phyloP scores from a whole-genome alignment of 768 basidiomycete species.

The Clitopilus hobsonii region DNA sequence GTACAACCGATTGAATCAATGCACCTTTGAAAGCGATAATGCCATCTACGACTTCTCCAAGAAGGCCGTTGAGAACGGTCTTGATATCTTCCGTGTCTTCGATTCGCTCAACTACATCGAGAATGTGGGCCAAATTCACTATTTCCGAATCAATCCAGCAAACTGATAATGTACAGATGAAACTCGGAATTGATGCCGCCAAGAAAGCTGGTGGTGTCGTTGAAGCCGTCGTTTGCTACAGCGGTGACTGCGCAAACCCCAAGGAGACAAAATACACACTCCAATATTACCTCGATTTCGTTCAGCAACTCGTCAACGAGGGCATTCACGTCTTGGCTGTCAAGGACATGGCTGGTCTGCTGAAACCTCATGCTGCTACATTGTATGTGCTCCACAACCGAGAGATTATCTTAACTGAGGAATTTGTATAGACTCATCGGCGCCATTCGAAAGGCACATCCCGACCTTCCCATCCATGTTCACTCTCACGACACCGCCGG shows the following conservation, averaged over 20 bases:
- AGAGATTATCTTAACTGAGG: background rate
- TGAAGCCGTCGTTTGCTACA: constrained; percentile 98
- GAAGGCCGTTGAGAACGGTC: constrained; percentile 98
- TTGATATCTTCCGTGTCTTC: constrained; percentile 99
- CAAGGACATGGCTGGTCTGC: constrained; percentile 97
- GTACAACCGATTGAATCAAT: too few species aligned
- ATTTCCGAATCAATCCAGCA: background rate
- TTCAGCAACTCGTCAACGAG: constrained; percentile 87
- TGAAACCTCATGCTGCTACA: constrained; percentile 92
- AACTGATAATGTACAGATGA: constrained; percentile 56
- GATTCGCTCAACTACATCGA: constrained; percentile 99
- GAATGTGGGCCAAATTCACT: constrained; percentile 62
- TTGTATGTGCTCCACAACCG: constrained; percentile 46
- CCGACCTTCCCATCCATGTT: constrained; percentile 97
- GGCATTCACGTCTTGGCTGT: constrained; percentile 97
- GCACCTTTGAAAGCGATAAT: constrained; percentile 72
- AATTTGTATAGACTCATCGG: constrained; percentile 69
- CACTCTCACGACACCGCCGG: constrained; percentile 99
- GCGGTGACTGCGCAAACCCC: constrained; percentile 91
- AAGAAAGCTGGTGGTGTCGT: constrained; percentile 99
- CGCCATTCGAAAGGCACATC: constrained; percentile 92
- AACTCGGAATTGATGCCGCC: constrained; percentile 96
- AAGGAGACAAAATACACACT: constrained; percentile 97
- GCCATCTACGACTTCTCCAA: constrained; percentile 99
- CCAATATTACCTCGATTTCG: constrained; percentile 94